Percentiles rank a stretch among this genome's conserved stretches.
phyloP scores from a whole-genome alignment of 2,329 filamentous ascomycete genomes.

The Tolypocladium amazonense region DNA sequence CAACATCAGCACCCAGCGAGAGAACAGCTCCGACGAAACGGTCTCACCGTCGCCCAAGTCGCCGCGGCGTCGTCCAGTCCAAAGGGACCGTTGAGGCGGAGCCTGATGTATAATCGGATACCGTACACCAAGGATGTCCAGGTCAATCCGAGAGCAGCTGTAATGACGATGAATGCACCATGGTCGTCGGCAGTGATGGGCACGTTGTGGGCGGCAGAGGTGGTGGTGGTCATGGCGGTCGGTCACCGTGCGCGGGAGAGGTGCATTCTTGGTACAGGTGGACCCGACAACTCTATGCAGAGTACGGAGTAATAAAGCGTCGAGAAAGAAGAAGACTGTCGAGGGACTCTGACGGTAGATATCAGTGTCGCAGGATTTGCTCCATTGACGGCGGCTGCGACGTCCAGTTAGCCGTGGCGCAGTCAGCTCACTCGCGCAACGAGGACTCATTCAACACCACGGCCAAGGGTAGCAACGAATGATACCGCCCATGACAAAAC shows the following conservation, averaged over 20 bases:
- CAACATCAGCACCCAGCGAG: not conserved
- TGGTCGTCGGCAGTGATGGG: slow-evolving; percentile 5
- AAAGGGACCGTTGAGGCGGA: slow-evolving; percentile 6
- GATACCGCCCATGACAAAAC: not conserved
- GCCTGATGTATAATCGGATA: slow-evolving; percentile 8
- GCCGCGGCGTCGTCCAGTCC: slow-evolving; percentile 6
- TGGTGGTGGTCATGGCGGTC: not conserved
- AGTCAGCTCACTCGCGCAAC: not conserved
- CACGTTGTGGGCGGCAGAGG: not conserved
- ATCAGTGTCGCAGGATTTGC: not conserved
- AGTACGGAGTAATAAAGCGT: not conserved
- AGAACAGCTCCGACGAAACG: no score
- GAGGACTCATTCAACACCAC: not conserved
- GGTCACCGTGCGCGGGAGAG: not conserved
- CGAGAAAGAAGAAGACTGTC: not conserved
- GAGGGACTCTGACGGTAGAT: not conserved
- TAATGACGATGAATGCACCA: slow-evolving; percentile 7
- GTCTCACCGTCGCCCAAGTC: slow-evolving; percentile 6
- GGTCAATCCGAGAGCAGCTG: slow-evolving; percentile 5
- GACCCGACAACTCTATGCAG: not conserved
- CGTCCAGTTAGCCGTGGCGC: not conserved
- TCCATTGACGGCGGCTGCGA: not conserved
- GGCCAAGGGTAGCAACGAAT: not conserved
- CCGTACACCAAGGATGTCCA: slow-evolving; percentile 7
- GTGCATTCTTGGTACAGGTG: not conserved